Percentiles rank a stretch among this genome's conserved stretches.
Evolutionary conservation across 805 yeast species (phyloP).

Genomic region (Tetrapisispora phaffii): DNA sequence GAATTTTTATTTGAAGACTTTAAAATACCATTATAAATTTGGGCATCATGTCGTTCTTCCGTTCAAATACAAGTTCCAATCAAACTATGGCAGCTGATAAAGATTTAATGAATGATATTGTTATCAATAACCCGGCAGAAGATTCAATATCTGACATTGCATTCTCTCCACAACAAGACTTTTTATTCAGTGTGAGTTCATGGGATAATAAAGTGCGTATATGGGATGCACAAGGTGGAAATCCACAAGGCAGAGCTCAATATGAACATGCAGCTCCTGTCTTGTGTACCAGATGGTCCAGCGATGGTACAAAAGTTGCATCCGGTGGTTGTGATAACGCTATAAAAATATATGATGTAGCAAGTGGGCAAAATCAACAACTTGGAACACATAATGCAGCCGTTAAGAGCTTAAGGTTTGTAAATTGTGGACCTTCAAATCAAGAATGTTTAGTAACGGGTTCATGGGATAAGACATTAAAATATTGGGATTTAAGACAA

Average conservation of each 20-base stretch:
- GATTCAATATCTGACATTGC: constrained; percentile 78
- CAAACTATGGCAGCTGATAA: constrained; percentile 26
- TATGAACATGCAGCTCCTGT: constrained; percentile 89
- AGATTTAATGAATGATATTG: constrained; percentile 54
- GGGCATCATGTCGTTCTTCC: constrained; percentile 18
- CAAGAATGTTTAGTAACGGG: constrained; percentile 76
- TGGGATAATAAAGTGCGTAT: constrained; percentile 95
- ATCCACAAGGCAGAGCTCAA: constrained; percentile 78
- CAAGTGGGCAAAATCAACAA: constrained; percentile 71
- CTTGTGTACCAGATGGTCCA: constrained; percentile 68
- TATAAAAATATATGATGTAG: constrained; percentile 73
- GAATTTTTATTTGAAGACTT: no score
- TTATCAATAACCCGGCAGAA: constrained; percentile 74
- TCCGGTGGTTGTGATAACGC: constrained; percentile 89
- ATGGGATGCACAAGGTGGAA: constrained; percentile 76
- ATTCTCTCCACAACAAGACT: constrained; percentile 80
- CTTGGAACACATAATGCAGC: constrained; percentile 81
- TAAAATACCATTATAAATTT: not conserved
- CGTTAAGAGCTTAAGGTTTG: constrained; percentile 64
- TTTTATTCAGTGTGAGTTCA: constrained; percentile 62
- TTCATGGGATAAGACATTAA: constrained; percentile 92
- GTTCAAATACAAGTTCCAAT: constrained; percentile 7
- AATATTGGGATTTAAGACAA: constrained; percentile 90
- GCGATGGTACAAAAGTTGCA: constrained; percentile 78
- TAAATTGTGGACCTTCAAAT: constrained; percentile 76